A percentile compares a stretch with the other conserved stretches of the same genome.
phyloP scores from a whole-genome alignment of 164 flowering plant genomes.

The Berberis thunbergii region DNA sequence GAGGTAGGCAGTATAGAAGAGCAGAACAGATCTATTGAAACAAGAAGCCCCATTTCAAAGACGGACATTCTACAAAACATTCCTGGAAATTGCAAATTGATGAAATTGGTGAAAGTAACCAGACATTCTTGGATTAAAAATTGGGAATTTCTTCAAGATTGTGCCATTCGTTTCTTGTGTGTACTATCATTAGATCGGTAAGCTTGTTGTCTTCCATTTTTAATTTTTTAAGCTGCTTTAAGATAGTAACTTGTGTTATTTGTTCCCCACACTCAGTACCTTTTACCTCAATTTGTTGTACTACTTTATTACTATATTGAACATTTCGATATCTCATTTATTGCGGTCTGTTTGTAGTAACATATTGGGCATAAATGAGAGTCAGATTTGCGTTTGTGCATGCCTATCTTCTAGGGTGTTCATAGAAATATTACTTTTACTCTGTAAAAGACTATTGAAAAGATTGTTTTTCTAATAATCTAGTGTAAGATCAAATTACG shows the following conservation, averaged over 20 bases:
- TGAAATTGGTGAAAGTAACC: constrained; percentile 53
- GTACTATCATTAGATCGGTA: constrained; percentile 89
- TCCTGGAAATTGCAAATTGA: constrained; percentile 42
- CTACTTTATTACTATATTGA: no score
- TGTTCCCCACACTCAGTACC: no score
- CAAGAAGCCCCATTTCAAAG: constrained; percentile 18
- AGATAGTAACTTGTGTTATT: no score
- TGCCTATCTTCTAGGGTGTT: no score
- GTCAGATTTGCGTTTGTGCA: no score
- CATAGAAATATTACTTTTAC: constrained; percentile 4
- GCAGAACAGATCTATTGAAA: constrained; percentile 13
- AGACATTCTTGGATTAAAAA: constrained; percentile 74
- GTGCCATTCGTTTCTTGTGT: constrained; percentile 90
- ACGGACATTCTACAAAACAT: constrained; percentile 16
- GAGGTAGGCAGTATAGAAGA: constrained; percentile 22
- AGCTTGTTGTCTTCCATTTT: constrained; percentile 44
- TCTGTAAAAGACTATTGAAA: no score
- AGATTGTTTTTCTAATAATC: no score
- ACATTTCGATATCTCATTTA: no score
- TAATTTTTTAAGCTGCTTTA: constrained; percentile 15
- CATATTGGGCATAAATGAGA: no score
- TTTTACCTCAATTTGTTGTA: constrained; percentile 18
- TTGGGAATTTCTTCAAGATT: constrained; percentile 92
- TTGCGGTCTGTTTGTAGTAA: no score
- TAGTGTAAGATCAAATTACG: no score